Percentiles rank a stretch among this genome's conserved stretches.
phyloP scores from a whole-genome alignment of 257 asterid genomes.

The Craterostigma plantagineum region DNA sequence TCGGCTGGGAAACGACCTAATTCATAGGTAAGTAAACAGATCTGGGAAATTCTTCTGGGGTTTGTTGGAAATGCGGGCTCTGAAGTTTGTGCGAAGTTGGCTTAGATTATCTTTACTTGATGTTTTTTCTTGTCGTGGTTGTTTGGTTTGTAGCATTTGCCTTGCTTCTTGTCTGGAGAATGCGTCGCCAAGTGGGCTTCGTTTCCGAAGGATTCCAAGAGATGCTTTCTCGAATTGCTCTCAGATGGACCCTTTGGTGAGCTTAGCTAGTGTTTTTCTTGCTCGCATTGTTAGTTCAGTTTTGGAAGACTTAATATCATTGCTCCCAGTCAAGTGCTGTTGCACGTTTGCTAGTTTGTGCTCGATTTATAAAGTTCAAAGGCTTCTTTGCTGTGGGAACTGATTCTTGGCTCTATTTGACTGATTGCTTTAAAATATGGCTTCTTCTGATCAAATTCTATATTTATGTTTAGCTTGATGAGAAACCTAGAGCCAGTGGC shows the following conservation, averaged over 20 bases:
- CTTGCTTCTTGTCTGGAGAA: slow-evolving; percentile 28
- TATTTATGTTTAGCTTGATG: slow-evolving; percentile 44
- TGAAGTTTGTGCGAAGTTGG: no score
- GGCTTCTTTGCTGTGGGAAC: slow-evolving; percentile 2
- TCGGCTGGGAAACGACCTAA: no score
- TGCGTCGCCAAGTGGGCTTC: slow-evolving; percentile 36
- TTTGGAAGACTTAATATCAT: no score
- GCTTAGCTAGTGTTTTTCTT: slow-evolving; percentile 13
- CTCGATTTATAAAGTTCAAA: neutral
- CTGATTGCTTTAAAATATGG: slow-evolving; percentile 7
- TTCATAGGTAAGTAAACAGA: no score
- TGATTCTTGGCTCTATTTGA: neutral
- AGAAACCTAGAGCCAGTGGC: slow-evolving; percentile 97
- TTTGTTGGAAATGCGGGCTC: no score
- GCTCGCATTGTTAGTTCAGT: neutral
- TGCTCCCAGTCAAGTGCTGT: no score
- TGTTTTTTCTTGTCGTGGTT: slow-evolving; percentile 1
- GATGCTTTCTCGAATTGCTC: slow-evolving; percentile 41
- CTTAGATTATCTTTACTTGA: no score
- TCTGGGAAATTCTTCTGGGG: no score
- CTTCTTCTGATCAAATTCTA: slow-evolving; percentile 4
- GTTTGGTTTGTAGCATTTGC: slow-evolving; percentile 6
- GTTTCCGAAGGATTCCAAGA: slow-evolving; percentile 67
- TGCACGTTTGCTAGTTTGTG: neutral
- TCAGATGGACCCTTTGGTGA: slow-evolving; percentile 80